A percentile compares a stretch with the other conserved stretches of the same genome.
These are phyloP conservation scores for Cardamine resedifolia DNA, from an alignment of 345 rosid genomes.

Conservation along the genomic window DNA sequence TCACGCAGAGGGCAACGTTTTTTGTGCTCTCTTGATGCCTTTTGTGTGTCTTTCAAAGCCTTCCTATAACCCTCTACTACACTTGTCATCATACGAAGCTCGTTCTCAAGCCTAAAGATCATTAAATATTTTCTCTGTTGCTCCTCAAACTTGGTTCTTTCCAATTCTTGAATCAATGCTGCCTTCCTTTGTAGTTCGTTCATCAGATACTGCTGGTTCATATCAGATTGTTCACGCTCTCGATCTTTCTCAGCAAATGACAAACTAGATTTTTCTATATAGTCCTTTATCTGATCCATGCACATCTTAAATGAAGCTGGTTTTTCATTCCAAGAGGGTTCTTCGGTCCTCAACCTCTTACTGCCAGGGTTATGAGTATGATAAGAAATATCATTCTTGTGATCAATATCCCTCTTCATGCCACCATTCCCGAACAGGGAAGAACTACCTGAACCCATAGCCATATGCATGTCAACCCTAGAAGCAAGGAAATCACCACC, in stretches of 20 bases:
- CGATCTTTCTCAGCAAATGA: slow-evolving; percentile 47
- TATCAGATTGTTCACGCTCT: slow-evolving; percentile 40
- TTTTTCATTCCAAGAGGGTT: slow-evolving; percentile 54
- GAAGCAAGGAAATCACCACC: slow-evolving; percentile 63
- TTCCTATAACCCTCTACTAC: slow-evolving; percentile 73
- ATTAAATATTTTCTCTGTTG: slow-evolving; percentile 51
- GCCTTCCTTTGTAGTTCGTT: slow-evolving; percentile 54
- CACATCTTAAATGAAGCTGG: slow-evolving; percentile 46
- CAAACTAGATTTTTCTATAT: slow-evolving; percentile 54
- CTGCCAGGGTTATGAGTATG: slow-evolving; percentile 48
- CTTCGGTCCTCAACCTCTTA: slow-evolving; percentile 70
- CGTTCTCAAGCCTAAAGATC: slow-evolving; percentile 67
- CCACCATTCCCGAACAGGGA: slow-evolving; percentile 55
- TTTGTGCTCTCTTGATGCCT: slow-evolving; percentile 66
- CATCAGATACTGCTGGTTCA: slow-evolving; percentile 56
- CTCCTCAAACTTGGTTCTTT: slow-evolving; percentile 60
- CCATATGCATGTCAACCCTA: slow-evolving; percentile 51
- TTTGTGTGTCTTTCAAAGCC: slow-evolving; percentile 65
- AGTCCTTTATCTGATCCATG: slow-evolving; percentile 51
- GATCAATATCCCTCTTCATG: slow-evolving; percentile 64
- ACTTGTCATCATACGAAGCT: slow-evolving; percentile 65
- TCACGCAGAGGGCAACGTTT: slow-evolving; percentile 51
- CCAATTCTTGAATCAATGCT: slow-evolving; percentile 53
- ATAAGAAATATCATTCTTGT: slow-evolving; percentile 49
- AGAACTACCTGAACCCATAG: slow-evolving; percentile 61